Evolutionary conservation across 2,329 filamentous ascomycete genomes (phyloP).

Genomic region (Trichophyton mentagrophytes): DNA sequence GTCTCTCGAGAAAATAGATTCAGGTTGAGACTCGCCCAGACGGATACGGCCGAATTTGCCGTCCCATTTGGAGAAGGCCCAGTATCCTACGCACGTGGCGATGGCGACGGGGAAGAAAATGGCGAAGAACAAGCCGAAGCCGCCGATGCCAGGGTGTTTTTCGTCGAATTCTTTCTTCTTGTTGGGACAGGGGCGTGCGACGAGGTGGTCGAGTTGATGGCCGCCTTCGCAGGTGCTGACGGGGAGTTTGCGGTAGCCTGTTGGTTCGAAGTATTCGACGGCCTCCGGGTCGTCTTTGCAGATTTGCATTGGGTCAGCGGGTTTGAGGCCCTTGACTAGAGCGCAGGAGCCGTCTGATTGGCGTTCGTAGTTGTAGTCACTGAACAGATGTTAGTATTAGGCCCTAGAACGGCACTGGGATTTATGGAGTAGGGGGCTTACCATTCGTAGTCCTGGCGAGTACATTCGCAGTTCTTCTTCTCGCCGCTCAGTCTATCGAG

Average conservation of each 20-base stretch:
- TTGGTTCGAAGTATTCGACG: slow-evolving; percentile 70
- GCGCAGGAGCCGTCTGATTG: slow-evolving; percentile 62
- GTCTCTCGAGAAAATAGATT: slow-evolving; percentile 50
- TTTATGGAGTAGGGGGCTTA: slow-evolving; percentile 32
- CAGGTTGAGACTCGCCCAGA: slow-evolving; percentile 53
- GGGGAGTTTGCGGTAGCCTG: slow-evolving; percentile 79
- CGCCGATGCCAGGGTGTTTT: slow-evolving; percentile 53
- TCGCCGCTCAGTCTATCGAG: slow-evolving; percentile 60
- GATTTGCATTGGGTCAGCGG: slow-evolving; percentile 46
- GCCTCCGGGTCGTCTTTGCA: slow-evolving; percentile 53
- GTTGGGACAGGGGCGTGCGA: slow-evolving; percentile 55
- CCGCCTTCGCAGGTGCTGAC: slow-evolving; percentile 77
- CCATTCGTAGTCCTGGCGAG: slow-evolving; percentile 84
- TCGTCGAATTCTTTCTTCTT: slow-evolving; percentile 73
- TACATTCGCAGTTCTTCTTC: slow-evolving; percentile 66
- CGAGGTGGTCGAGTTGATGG: slow-evolving; percentile 56
- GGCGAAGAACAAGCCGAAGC: slow-evolving; percentile 70
- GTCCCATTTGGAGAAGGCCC: slow-evolving; percentile 71
- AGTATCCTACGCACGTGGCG: slow-evolving; percentile 67
- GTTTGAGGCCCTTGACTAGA: slow-evolving; percentile 60
- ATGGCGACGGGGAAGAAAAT: slow-evolving; percentile 61
- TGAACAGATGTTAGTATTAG: slow-evolving; percentile 24
- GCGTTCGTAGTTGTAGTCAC: slow-evolving; percentile 87
- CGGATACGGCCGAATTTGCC: slow-evolving; percentile 86
- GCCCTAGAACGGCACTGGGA: no score